Evolutionary conservation across 192 early-diverging fungal species (phyloP), one percentile per base, ranked within the genome.

Genomic region (Funneliformis geosporum): DNA sequence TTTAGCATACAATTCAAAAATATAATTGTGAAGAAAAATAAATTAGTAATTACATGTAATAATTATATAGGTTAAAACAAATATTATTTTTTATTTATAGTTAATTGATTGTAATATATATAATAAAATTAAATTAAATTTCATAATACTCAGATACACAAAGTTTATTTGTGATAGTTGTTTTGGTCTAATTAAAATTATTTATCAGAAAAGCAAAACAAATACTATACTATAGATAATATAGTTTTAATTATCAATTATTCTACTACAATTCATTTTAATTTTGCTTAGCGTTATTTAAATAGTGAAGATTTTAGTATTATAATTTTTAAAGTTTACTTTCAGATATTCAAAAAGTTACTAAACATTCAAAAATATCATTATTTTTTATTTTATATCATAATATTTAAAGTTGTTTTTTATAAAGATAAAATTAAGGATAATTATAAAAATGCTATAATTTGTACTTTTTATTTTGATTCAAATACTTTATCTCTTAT

Each of bases 81-180:
- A 27, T 28, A 68, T 68, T 28, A 28, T 40, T 68, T 60, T 60
- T 60, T 60, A 21, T 60, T 60, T 14, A 60, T 60, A 2, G 14
- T 60, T 60, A 0, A 60, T 60, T 60, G 16, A 60, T 60, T 2
- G 59, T 60, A 16, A 28, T 38, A 8, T 39, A 27, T 68, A 68
- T 68, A 25, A 39, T 68, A 1, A 68, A 28, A 11, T 39, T 68
- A 4, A 68, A 14, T 40, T 68, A 39, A 68, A 68, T 68, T 68
- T 68, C 27, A 68, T 68, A 0, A 68, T 68, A 68, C 66, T 4
- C 4, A 0, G 25, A 0, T 16, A 68, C 4, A 68, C 66, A 27
- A 68, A 68, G 39, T 68, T 68, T 25, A 68, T 68, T 68, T 68
- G 66, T 39, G 27, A 68, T 68, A 25, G 66, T 1, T 68, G 14